These are phyloP conservation scores for Tricholoma flavovirens DNA, from an alignment of 768 basidiomycete genomes.

Conservation along the genomic window DNA sequence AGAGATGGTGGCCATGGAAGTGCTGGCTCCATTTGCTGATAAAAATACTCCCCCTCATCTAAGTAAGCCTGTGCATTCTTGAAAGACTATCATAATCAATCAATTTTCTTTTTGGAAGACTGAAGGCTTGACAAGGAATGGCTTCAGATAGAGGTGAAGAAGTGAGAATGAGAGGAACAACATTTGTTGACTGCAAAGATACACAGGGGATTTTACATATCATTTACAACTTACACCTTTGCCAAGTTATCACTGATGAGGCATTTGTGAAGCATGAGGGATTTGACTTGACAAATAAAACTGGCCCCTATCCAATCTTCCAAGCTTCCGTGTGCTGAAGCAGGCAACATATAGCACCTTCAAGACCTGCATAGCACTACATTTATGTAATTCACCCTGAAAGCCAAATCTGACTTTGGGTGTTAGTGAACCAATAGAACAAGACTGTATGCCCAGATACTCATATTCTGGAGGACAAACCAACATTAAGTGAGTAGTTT, in stretches of 20 bases:
- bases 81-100: neutral
- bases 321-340: conserved; percentile 93
- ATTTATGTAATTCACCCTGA: conserved; percentile 85
- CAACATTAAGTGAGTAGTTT: conserved; percentile 68
- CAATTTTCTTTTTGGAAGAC: conserved; percentile 43
- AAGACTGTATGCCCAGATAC: conserved; percentile 98
- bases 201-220: conserved; percentile 3
- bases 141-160: conserved; percentile 87
- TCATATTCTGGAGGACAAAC: conserved; percentile 91
- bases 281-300: conserved; percentile 98
- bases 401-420: conserved; percentile 91
- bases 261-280: conserved; percentile 94
- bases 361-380: conserved; percentile 85
- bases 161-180: conserved; percentile 95
- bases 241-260: conserved; percentile 89
- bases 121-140: conserved; percentile 92
- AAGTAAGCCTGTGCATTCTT: conserved; percentile 47
- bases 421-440: conserved; percentile 96
- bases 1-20: conserved; percentile 81
- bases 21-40: conserved; percentile 84
- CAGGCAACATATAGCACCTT: conserved; percentile 88
- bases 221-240: conserved; percentile 1
- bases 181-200: conserved; percentile 95
- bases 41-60: conserved; percentile 93
- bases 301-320: conserved; percentile 90